Percentiles rank a stretch among this genome's conserved stretches.
Conservation (phyloP, 805 yeast genomes). For the Ogataea glucozyma region DNA sequence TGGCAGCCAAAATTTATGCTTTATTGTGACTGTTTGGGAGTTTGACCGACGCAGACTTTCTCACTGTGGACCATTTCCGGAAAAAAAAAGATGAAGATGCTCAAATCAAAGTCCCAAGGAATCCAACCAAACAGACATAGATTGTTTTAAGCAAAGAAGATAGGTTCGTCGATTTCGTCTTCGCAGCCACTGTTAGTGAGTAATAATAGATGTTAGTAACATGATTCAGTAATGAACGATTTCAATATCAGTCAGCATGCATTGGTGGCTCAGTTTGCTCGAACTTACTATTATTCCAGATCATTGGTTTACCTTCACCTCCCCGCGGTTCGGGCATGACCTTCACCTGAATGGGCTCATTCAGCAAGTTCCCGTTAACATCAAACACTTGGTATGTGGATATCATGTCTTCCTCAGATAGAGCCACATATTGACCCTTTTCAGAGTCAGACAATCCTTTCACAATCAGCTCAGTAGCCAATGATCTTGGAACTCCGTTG, state of each 20-base stretch:
- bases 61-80: too few species aligned
- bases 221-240: too few species aligned
- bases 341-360: slow-evolving; percentile 26
- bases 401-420: slow-evolving; percentile 44
- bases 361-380: slow-evolving; percentile 41
- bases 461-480: slow-evolving; percentile 46
- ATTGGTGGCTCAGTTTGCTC: slow-evolving; percentile 10
- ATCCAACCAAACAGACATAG: slow-evolving; percentile 17
- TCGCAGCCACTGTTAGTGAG: slow-evolving; percentile 7
- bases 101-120: slow-evolving; percentile 13
- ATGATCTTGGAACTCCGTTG: slow-evolving; percentile 44
- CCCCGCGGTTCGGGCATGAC: slow-evolving; percentile 29
- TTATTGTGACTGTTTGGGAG: too few species aligned
- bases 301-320: slow-evolving; percentile 14
- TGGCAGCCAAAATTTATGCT: neutral
- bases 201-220: neutral
- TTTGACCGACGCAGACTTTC: too few species aligned
- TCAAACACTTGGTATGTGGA: slow-evolving; percentile 45
- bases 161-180: slow-evolving; percentile 16
- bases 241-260: slow-evolving; percentile 9
- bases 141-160: slow-evolving; percentile 12
- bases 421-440: slow-evolving; percentile 50
- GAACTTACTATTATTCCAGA: slow-evolving; percentile 29
- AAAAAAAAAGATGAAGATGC: neutral
- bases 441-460: slow-evolving; percentile 47